Evolutionary conservation across 495 filamentous ascomycete species (phyloP).

Genomic region (Pyrenula massariospora): DNA sequence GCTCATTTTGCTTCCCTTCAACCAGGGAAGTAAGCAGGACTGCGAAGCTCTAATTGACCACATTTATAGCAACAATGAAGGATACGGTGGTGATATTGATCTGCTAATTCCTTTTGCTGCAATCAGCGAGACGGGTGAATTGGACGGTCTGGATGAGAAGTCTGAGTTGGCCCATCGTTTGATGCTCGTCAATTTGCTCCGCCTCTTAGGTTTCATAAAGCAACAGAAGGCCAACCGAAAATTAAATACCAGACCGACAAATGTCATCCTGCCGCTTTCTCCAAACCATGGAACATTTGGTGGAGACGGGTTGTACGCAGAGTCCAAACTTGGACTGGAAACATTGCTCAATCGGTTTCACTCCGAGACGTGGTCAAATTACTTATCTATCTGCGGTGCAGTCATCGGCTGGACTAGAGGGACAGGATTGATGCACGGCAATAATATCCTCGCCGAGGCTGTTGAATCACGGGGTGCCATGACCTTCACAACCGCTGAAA

Average conservation of each 20-base stretch:
- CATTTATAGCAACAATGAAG: slow-evolving; percentile 93
- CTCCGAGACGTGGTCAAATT: slow-evolving; percentile 94
- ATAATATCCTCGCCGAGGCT: slow-evolving; percentile 95
- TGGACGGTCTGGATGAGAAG: slow-evolving; percentile 93
- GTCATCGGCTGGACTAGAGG: slow-evolving; percentile 99
- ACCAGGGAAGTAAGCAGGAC: slow-evolving; percentile 96
- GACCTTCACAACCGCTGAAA: slow-evolving; percentile 99
- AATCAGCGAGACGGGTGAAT: slow-evolving; percentile 95
- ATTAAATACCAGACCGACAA: slow-evolving; percentile 88
- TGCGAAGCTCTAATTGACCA: slow-evolving; percentile 86
- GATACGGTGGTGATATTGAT: slow-evolving; percentile 95
- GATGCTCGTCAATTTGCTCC: slow-evolving; percentile 95
- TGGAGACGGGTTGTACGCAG: slow-evolving; percentile 94
- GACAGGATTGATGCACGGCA: slow-evolving; percentile 94
- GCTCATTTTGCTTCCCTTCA: slow-evolving; percentile 98
- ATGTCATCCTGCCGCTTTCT: slow-evolving; percentile 90
- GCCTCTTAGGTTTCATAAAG: slow-evolving; percentile 84
- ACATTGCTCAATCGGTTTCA: slow-evolving; percentile 98
- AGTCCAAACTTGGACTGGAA: slow-evolving; percentile 93
- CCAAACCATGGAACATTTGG: slow-evolving; percentile 98
- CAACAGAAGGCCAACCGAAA: slow-evolving; percentile 73
- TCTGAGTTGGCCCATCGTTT: slow-evolving; percentile 97
- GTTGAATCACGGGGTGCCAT: slow-evolving; percentile 92
- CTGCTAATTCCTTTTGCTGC: slow-evolving; percentile 94
- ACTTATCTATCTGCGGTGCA: slow-evolving; percentile 95